phyloP scores from a whole-genome alignment of 805 yeast species.

The Diddensiella transvaalensis region DNA sequence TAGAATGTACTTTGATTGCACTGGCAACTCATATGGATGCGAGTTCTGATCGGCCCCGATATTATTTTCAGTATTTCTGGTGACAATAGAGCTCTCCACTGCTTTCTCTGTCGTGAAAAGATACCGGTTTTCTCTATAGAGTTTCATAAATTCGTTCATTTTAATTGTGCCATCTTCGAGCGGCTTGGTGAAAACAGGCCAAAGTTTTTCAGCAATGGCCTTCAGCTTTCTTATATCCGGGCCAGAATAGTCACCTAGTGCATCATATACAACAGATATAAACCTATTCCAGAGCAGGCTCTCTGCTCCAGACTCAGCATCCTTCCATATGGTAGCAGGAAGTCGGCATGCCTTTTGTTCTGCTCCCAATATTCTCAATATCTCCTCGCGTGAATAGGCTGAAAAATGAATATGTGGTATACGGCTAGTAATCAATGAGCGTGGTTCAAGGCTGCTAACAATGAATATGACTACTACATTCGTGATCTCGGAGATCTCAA shows the following conservation, averaged over 20 bases:
- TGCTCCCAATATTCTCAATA: conserved; percentile 35
- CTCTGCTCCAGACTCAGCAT: conserved; percentile 3
- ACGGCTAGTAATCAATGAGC: conserved; percentile 36
- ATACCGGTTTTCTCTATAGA: conserved; percentile 24
- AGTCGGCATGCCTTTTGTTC: too few species aligned
- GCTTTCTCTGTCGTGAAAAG: conserved; percentile 27
- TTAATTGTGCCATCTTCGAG: conserved; percentile 13
- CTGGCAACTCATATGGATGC: conserved; percentile 46
- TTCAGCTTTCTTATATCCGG: conserved; percentile 34
- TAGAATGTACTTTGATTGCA: conserved; percentile 63
- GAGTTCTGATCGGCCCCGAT: not conserved
- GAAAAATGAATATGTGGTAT: conserved; percentile 45
- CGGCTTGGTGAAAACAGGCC: conserved; percentile 34
- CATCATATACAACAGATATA: conserved; percentile 41
- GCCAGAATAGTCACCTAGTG: conserved; percentile 45
- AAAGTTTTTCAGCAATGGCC: conserved; percentile 27
- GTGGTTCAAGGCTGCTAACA: conserved; percentile 44
- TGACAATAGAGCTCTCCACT: conserved; percentile 2
- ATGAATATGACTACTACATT: conserved; percentile 43
- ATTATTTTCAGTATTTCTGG: not conserved
- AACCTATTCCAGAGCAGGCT: conserved; percentile 41
- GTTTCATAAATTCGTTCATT: conserved; percentile 22
- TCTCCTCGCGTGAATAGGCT: conserved; percentile 40
- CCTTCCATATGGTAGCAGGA: not conserved
- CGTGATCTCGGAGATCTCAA: conserved; percentile 39